Base-by-base conservation (phyloP, 139 green algal species). In the Micractinium sp. region DNA sequence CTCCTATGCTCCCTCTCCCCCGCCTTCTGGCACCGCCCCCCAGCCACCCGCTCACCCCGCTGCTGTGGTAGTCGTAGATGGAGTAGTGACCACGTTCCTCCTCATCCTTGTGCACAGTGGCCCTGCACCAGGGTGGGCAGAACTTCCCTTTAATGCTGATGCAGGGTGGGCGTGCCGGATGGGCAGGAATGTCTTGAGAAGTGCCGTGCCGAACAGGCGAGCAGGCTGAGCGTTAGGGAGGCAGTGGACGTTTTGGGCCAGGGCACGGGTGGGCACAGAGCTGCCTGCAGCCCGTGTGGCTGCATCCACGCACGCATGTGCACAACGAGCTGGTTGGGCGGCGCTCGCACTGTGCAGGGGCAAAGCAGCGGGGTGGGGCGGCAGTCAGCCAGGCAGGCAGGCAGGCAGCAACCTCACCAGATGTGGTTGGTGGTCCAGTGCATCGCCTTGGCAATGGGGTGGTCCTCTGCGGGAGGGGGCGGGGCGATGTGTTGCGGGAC, bases 351-450 rank as follows among this genome's bases (percentile, higher is more conserved):
- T 25, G 63, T 71, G 63, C 63, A 71, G 63, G 20, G 20, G 14
- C 9, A 31, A 12, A 2, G 20, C 22, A 71, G 20, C 63, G 22
- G 63, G 63, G 63, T 23, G 14, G 63, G 63, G 20, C 20, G 63
- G 18, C 63, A 23, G 14, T 2, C 22, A 27, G 20, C 7, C 63
- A 71, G 20, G 63, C 7, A 14, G 31, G 31, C 74, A 80, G 33
- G n/a, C 63, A 71, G 20, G 7, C 63, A 29, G 20, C 14, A 23
- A 31, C n/a, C 74, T 80, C 33, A 41, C 74, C 74, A 80, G n/a
- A 91, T 61, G 63, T 91, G 88, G 69, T 91, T 89, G 53, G 86
- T 91, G 47, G 69, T 89, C 88, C 88, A 91, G 35, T 66, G n/a
- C 33, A n/a, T 41, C 12, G 82, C 67, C 82, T 89, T 89, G 16